phyloP scores from a whole-genome alignment of 2,329 filamentous ascomycete species.

The Trichoderma polysporum region DNA sequence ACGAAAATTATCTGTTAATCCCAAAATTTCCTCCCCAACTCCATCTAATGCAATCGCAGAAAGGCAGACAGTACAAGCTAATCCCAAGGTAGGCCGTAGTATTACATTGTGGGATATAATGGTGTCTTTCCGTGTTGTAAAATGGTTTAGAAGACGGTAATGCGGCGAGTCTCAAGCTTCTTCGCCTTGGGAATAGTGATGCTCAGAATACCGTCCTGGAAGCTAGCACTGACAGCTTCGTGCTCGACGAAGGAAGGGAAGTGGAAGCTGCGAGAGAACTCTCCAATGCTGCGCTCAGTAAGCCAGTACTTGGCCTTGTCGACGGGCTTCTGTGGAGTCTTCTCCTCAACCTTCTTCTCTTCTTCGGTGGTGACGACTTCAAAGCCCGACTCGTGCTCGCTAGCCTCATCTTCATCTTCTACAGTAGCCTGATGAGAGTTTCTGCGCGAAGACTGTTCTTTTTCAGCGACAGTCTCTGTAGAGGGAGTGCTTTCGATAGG shows the following conservation, averaged over 20 bases:
- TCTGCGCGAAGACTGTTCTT: conserved; percentile 34
- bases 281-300: conserved; percentile 63
- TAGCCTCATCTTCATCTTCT: conserved; percentile 55
- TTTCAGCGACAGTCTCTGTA: conserved; percentile 43
- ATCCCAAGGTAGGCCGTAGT: background rate
- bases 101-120: background rate
- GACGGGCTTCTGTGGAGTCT: conserved; percentile 32
- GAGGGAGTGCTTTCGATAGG: conserved; percentile 45
- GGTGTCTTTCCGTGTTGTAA: background rate
- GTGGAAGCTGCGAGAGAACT: conserved; percentile 67
- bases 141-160: conserved; percentile 49
- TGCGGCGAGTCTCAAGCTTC: conserved; percentile 57
- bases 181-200: conserved; percentile 66
- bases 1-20: background rate
- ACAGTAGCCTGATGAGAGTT: conserved; percentile 60
- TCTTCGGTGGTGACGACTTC: conserved; percentile 28
- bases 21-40: background rate
- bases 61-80: conserved; percentile 1
- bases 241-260: conserved; percentile 66
- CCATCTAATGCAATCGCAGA: conserved; percentile 6
- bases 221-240: conserved; percentile 58
- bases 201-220: conserved; percentile 65
- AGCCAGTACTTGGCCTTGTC: conserved; percentile 67
- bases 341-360: conserved; percentile 25
- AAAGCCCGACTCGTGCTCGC: conserved; percentile 30